phyloP scores from a whole-genome alignment of 345 rosid genomes.

The Eucalyptus pauciflora region DNA sequence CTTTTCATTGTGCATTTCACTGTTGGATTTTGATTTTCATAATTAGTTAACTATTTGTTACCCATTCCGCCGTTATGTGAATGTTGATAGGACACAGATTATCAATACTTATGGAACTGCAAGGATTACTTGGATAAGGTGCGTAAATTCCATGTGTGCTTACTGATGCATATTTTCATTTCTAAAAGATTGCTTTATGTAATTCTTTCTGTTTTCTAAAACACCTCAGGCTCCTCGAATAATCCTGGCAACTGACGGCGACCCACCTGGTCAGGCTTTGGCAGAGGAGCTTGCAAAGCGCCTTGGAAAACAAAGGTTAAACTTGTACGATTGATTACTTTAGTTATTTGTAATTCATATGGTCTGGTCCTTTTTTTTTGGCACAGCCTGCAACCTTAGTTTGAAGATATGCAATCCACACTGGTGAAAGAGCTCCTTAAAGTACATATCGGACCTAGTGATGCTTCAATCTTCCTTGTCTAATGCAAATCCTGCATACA shows the following conservation, averaged over 20 bases:
- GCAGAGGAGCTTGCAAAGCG: conserved; percentile 45
- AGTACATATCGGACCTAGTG: conserved; percentile 78
- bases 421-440: conserved; percentile 58
- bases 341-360: no score
- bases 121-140: conserved; percentile 39
- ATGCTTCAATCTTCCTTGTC: conserved; percentile 85
- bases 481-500: conserved; percentile 65
- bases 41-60: no score
- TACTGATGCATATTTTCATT: not conserved
- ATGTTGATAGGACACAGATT: no score
- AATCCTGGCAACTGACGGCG: conserved; percentile 44
- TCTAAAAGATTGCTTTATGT: not conserved
- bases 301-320: conserved; percentile 42
- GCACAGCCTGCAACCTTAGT: no score
- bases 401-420: conserved; percentile 73
- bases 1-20: no score
- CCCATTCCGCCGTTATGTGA: no score
- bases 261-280: conserved; percentile 23
- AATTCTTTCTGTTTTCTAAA: not conserved
- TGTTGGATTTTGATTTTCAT: no score
- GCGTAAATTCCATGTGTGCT: not conserved
- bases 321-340: not conserved
- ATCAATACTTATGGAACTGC: conserved; percentile 19
- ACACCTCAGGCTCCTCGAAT: conserved; percentile 22
- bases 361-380: no score